Conservation (phyloP, 495 filamentous ascomycete species). For the Neurospora sp. region DNA sequence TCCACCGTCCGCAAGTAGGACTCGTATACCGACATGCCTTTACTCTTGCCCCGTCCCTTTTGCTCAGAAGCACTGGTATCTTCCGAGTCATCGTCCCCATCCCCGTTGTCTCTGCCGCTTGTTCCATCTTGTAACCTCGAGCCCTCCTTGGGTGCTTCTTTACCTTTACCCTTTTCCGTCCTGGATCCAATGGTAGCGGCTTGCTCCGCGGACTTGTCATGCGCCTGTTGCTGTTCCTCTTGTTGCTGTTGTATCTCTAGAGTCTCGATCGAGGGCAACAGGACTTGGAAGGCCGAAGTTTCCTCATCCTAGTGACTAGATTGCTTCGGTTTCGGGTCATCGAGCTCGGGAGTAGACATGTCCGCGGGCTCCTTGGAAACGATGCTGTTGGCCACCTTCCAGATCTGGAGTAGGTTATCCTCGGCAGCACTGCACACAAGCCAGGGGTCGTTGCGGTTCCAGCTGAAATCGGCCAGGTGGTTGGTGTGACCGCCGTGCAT, state of each 20-base stretch:
- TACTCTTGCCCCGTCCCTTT: background rate
- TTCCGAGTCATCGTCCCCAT: background rate
- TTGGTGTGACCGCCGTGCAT: slow-evolving; percentile 99
- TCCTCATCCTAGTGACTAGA: background rate
- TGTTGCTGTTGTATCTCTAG: background rate
- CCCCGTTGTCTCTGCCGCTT: background rate
- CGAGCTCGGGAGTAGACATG: slow-evolving; percentile 68
- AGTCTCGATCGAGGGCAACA: background rate
- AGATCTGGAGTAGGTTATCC: slow-evolving; percentile 93
- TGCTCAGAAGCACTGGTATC: background rate
- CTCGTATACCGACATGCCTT: background rate
- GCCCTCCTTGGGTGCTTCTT: background rate
- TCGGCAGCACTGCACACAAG: slow-evolving; percentile 88
- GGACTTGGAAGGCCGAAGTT: background rate
- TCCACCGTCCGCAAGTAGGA: background rate
- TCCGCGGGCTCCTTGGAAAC: slow-evolving; percentile 73
- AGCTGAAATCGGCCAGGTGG: slow-evolving; percentile 90
- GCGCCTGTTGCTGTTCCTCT: background rate
- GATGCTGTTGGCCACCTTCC: slow-evolving; percentile 88
- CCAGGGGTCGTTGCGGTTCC: slow-evolving; percentile 96
- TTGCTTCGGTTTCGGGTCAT: slow-evolving; percentile 21
- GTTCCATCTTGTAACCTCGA: background rate
- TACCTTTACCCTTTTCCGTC: background rate
- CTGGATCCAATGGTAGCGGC: background rate
- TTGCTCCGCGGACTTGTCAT: background rate